Conservation (phyloP, 2,329 filamentous ascomycete genomes). For the Lachnellula subtilissima region DNA sequence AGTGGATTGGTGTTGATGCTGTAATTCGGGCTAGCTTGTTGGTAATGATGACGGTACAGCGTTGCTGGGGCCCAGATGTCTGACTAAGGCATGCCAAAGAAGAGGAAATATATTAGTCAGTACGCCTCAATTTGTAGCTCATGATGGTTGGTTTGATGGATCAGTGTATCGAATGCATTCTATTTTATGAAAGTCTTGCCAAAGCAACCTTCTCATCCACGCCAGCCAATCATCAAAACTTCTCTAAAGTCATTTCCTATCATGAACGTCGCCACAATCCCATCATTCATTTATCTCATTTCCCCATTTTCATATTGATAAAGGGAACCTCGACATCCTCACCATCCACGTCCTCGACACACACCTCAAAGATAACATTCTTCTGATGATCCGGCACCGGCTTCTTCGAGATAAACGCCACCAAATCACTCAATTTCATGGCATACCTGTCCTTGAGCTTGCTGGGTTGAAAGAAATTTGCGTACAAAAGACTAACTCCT, state of each 20-base stretch:
- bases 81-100: background rate
- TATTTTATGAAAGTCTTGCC: background rate
- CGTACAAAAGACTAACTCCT: slow-evolving; percentile 92
- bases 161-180: background rate
- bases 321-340: slow-evolving; percentile 98
- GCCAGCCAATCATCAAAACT: background rate
- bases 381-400: slow-evolving; percentile 85
- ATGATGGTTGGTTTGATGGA: background rate
- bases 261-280: slow-evolving; percentile 6
- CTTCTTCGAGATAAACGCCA: slow-evolving; percentile 89
- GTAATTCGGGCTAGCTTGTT: slow-evolving; percentile 12
- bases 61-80: background rate
- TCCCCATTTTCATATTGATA: slow-evolving; percentile 69
- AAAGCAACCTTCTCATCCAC: background rate
- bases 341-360: slow-evolving; percentile 79
- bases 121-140: background rate
- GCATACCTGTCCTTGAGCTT: slow-evolving; percentile 75
- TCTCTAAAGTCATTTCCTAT: slow-evolving; percentile 14
- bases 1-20: slow-evolving; percentile 4
- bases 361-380: slow-evolving; percentile 95
- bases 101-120: background rate
- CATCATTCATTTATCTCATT: slow-evolving; percentile 17
- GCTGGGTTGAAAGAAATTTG: slow-evolving; percentile 77
- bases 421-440: slow-evolving; percentile 82
- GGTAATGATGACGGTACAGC: slow-evolving; percentile 19